Evolutionary conservation across 129 eudicot species (phyloP).

Genomic region (Saussurea involucrata): DNA sequence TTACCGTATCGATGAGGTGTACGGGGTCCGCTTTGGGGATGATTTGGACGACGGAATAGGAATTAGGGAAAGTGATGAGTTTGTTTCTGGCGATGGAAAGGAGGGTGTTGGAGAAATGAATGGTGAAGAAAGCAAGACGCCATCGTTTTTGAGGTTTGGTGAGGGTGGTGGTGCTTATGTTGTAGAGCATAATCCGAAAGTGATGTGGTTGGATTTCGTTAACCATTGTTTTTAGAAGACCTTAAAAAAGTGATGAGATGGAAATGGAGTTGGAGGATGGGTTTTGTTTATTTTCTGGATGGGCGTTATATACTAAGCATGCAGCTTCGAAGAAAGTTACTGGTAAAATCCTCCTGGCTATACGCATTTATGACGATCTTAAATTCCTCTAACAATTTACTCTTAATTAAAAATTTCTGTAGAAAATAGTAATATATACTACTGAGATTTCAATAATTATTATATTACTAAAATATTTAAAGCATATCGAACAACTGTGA

Average conservation of each 20-base stretch:
- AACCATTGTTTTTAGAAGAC: constrained; percentile 7
- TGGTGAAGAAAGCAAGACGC: constrained; percentile 55
- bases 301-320: not conserved
- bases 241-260: not conserved
- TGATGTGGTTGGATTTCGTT: constrained; percentile 4
- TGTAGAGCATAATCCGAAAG: constrained; percentile 30
- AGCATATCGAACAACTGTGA: too few species aligned
- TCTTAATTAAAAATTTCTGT: too few species aligned
- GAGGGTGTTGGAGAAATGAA: constrained; percentile 46
- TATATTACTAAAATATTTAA: too few species aligned
- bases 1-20: constrained; percentile 37
- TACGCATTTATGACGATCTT: not conserved
- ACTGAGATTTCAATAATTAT: not conserved
- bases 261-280: not conserved
- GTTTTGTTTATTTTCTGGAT: not conserved
- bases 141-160: constrained; percentile 64
- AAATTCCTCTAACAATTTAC: not conserved
- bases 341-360: not conserved
- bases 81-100: constrained; percentile 37
- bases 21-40: not conserved
- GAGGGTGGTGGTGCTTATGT: constrained; percentile 26
- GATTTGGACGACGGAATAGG: constrained; percentile 41
- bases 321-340: not conserved
- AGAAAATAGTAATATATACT: too few species aligned
- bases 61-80: constrained; percentile 1